Evolutionary conservation across 2,329 filamentous ascomycete species (phyloP).

Genomic region (Talaromyces islandicus): DNA sequence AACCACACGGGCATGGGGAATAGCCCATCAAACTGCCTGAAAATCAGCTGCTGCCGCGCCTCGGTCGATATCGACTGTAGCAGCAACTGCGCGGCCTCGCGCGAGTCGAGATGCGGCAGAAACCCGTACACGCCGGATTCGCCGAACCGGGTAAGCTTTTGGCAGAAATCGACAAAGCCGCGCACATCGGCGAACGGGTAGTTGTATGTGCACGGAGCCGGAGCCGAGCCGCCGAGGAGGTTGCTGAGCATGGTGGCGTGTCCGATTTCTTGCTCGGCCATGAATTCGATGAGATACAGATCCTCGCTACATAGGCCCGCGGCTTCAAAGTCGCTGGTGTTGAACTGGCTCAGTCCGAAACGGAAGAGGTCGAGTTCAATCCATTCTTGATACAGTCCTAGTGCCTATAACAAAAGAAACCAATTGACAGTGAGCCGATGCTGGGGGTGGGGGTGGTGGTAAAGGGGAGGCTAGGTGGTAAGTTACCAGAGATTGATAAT

Average conservation of each 20-base stretch:
- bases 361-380: conserved; percentile 81
- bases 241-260: conserved; percentile 73
- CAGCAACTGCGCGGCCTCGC: conserved; percentile 66
- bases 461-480: too few species aligned
- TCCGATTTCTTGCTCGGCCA: conserved; percentile 70
- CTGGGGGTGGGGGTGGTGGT: too few species aligned
- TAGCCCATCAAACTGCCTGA: conserved; percentile 73
- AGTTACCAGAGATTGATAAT: conserved; percentile 64
- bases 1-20: conserved; percentile 83
- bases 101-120: conserved; percentile 68
- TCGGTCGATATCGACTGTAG: conserved; percentile 73
- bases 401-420: too few species aligned
- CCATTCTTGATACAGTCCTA: conserved; percentile 76
- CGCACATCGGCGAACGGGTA: conserved; percentile 70
- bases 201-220: conserved; percentile 72
- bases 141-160: conserved; percentile 77
- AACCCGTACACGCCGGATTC: conserved; percentile 79
- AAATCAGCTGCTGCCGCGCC: conserved; percentile 76
- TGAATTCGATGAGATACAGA: conserved; percentile 65
- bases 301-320: conserved; percentile 65
- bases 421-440: too few species aligned
- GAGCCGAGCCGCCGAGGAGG: conserved; percentile 65
- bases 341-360: conserved; percentile 65
- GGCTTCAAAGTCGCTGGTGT: conserved; percentile 60
- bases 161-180: conserved; percentile 77